Percentiles rank a stretch among this genome's conserved stretches.
These are phyloP conservation scores for Corchorus capsularis DNA, from an alignment of 345 rosid genomes.

Conservation along the genomic window DNA sequence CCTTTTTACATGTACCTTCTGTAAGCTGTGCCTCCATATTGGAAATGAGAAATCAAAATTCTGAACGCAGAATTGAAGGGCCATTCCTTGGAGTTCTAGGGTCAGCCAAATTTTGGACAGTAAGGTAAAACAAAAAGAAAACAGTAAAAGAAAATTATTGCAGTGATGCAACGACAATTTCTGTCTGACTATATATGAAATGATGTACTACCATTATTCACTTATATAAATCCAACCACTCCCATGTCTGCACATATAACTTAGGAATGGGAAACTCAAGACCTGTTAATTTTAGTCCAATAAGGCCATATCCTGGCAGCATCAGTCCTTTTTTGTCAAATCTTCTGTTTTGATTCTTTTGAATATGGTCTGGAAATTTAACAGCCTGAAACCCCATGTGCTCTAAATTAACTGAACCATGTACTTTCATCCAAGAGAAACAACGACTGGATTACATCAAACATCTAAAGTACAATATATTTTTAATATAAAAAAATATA, in stretches of 20 bases:
- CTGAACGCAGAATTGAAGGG: background rate
- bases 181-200: background rate
- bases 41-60: background rate
- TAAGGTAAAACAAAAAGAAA: background rate
- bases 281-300: background rate
- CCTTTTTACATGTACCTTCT: background rate
- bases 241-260: no score
- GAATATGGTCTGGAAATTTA: background rate
- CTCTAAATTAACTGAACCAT: background rate
- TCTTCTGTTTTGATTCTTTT: background rate
- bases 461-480: no score
- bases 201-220: no score
- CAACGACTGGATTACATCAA: no score
- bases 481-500: no score
- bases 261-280: no score
- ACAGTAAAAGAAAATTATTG: background rate
- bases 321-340: no score
- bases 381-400: background rate
- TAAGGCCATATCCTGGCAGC: background rate
- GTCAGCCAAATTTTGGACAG: background rate
- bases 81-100: background rate
- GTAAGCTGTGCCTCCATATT: background rate
- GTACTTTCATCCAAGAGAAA: background rate
- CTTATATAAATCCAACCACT: no score
- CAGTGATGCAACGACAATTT: background rate